Evolutionary conservation across 495 filamentous ascomycete species (phyloP), one percentile per base, ranked within the genome.

Genomic region (Chaetomium fimeti): DNA sequence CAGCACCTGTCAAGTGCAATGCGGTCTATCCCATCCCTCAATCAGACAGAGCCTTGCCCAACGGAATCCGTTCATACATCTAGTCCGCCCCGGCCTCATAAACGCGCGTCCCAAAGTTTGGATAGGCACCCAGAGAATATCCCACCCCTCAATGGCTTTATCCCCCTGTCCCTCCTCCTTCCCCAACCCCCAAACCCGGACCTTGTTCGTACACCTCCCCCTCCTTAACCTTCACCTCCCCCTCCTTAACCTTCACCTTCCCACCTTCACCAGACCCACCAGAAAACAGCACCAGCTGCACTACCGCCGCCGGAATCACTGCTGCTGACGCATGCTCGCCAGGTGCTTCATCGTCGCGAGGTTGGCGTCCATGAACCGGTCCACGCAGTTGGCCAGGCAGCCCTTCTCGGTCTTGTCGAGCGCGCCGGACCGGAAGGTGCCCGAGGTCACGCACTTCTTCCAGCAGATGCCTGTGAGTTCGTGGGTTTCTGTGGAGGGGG

Each of bases 331-430:
- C 67, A 78, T 61, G 42, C 72, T 79, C 66, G 91, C 84, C 73
- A 98, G 74, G 71, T 96, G 90, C 79, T 86, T 86, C 77, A 98
- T 72, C 16, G 96, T 89, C 22, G 88, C 76, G 55, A 89, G 72
- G 77, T 93, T 92, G 58, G 91, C 83, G 78, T 98, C 94, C 82
- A 97, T 82, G 79, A 92, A 98, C 56, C 94, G 84, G 65, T 95
- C 90, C 52, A 97, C 91, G 71, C 94, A 98, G 79, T 97, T 96
- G 75, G 88, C 79, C 69, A 93, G 80, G 76, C 94, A 98, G 6
- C 78, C 69, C 78, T 91, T 87, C 81, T 98, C 94, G 61, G 63
- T 78, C 67, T 79, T 83, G 64, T 95, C 91, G 60, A 98, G 81
- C 66, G 83, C 80, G 29, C 84, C 83, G 49, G 78, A 82, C 51